Percentiles rank a stretch among this genome's conserved stretches.
Conservation (phyloP, 208 protist species). For the Acanthamoeba divionensis region DNA sequence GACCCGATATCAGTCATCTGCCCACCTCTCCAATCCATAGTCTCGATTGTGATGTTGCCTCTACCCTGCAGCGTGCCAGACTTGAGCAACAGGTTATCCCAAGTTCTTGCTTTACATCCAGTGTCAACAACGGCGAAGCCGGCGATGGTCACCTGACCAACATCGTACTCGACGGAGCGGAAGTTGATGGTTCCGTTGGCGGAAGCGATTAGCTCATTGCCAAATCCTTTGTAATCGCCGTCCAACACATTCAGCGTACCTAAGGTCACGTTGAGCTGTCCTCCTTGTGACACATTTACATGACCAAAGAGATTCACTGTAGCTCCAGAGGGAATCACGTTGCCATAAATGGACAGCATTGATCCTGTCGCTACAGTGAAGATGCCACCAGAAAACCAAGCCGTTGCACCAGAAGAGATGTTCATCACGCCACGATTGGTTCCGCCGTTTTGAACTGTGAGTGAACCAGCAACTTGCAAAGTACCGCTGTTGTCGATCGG, state of each 20-base stretch:
- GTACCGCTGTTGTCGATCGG: background rate
- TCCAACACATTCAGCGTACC: slow-evolving; percentile 6
- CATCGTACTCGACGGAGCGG: background rate
- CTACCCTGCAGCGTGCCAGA: background rate
- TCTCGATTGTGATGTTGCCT: background rate
- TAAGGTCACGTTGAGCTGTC: background rate
- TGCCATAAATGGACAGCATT: background rate
- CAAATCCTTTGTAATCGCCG: slow-evolving; percentile 1
- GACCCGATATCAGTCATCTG: background rate
- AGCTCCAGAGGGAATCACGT: background rate
- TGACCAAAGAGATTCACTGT: background rate
- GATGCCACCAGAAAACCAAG: background rate
- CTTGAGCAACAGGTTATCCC: background rate
- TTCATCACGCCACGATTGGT: background rate
- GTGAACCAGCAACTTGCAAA: background rate
- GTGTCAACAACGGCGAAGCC: background rate
- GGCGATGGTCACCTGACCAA: background rate
- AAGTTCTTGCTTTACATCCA: background rate
- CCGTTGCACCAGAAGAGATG: background rate
- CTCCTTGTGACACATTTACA: background rate
- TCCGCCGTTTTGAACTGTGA: background rate
- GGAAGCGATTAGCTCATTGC: background rate
- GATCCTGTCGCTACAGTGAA: background rate
- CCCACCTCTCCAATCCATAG: background rate
- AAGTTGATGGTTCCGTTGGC: background rate